Evolutionary conservation across 192 early-diverging fungal species (phyloP), one percentile per base, ranked within the genome.

Genomic region (Backusella circina): DNA sequence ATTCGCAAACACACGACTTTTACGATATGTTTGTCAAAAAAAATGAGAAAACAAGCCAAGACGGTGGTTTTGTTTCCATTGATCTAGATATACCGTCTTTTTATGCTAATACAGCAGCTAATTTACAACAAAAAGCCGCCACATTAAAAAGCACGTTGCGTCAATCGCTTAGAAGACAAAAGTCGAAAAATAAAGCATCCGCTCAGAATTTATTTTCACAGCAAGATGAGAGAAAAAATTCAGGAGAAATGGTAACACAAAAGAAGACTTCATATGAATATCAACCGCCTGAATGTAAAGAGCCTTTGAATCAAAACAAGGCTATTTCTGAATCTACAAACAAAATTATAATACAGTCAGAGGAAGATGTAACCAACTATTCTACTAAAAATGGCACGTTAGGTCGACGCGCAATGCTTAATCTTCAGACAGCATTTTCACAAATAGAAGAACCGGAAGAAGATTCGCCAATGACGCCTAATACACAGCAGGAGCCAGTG

Each of bases 71-170:
- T 69, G 32, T 75, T 2, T 47, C 67, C 5, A 69, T 75, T 35
- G 44, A 65, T 35, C n/a, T 75, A 5, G 74, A 75, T 35, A 37
- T 16, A 2, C 70, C 54, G 1, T 67, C 70, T 18, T 41, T 67
- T 39, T 77, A 67, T 33, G n/a, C 73, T 28, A 64, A 33, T 18
- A 38, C 74, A 28, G n/a, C 65, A 26, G 18, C 37, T 23, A 66
- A 41, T 37, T 39, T 77, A 30, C 70, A 57, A 23, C 75, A 77
- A 65, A 72, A 77, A 38, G 70, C 76, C 5, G 77, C 71, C 30
- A 74, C 77, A 7, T 31, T 78, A 18, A 38, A 37, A 67, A 73
- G 41, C 9, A 73, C 71, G 13, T 26, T 78, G 31, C 70, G 70
- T 23, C 66, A 72, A 64, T 73, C 77, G n/a, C 23, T 78, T n/a